Percentiles rank a stretch among this genome's conserved stretches.
Conservation (phyloP, 2,329 filamentous ascomycete species). For the Dactylonectria macrodidyma region DNA sequence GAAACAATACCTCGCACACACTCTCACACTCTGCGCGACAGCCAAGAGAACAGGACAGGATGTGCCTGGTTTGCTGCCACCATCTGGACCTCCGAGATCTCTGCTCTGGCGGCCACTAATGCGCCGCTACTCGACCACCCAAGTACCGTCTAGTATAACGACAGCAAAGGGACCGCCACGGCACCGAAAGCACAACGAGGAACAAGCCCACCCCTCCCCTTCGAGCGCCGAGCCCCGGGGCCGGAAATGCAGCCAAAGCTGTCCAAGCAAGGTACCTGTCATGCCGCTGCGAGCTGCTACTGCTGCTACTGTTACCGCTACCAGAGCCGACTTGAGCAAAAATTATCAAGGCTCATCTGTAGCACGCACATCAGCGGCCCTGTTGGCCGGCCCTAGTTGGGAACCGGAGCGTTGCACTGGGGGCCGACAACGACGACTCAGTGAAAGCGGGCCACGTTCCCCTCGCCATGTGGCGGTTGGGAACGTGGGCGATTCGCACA, state of each 20-base stretch:
- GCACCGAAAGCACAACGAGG: constrained; percentile 34
- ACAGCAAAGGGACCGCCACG: constrained; percentile 37
- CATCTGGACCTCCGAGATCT: constrained; percentile 52
- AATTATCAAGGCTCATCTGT: constrained; percentile 43
- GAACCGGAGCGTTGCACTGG: constrained; percentile 43
- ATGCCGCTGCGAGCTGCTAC: constrained; percentile 30
- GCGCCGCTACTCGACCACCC: constrained; percentile 45
- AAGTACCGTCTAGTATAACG: constrained; percentile 42
- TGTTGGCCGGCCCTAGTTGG: constrained; percentile 40
- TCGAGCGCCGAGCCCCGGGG: constrained; percentile 35
- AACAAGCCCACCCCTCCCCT: constrained; percentile 37
- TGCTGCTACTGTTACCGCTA: constrained; percentile 30
- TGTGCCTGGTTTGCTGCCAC: constrained; percentile 49
- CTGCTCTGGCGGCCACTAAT: constrained; percentile 53
- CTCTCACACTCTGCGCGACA: constrained; percentile 25
- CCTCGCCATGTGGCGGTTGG: constrained; percentile 49
- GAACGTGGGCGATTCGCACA: constrained; percentile 38
- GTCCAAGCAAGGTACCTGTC: constrained; percentile 35
- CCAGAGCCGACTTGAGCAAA: constrained; percentile 41
- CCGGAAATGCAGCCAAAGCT: constrained; percentile 37
- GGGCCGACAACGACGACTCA: constrained; percentile 46
- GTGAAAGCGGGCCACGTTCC: constrained; percentile 50
- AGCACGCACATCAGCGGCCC: constrained; percentile 37
- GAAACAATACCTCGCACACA: constrained; percentile 29
- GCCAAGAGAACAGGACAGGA: constrained; percentile 30